Evolutionary conservation across 2,329 filamentous ascomycete genomes (phyloP).

Genomic region (Claviceps digitariae): DNA sequence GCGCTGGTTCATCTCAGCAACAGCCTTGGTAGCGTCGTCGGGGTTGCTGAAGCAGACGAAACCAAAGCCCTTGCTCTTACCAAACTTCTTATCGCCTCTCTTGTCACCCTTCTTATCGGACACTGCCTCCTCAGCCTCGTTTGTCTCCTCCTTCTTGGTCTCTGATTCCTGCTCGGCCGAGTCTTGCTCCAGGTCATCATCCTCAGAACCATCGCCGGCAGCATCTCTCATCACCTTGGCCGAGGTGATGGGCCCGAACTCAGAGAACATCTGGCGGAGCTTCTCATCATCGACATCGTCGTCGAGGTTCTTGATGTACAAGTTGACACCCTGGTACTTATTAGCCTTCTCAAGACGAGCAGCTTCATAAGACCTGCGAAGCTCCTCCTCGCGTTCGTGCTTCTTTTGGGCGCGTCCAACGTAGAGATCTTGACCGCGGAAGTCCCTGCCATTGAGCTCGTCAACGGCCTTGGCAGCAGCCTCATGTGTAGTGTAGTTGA

Average conservation of each 20-base stretch:
- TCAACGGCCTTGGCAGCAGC: slow-evolving; percentile 77
- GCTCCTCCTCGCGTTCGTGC: slow-evolving; percentile 98
- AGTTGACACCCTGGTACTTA: slow-evolving; percentile 98
- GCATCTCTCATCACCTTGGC: slow-evolving; percentile 98
- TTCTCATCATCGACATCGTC: slow-evolving; percentile 98
- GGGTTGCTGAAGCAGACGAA: slow-evolving; percentile 99
- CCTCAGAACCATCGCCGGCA: slow-evolving; percentile 38
- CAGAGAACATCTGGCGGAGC: slow-evolving; percentile 81
- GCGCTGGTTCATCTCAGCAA: slow-evolving; percentile 99
- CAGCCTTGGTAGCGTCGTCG: slow-evolving; percentile 96
- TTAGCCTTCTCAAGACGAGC: slow-evolving; percentile 94
- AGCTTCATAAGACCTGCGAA: slow-evolving; percentile 97
- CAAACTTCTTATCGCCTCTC: slow-evolving; percentile 52
- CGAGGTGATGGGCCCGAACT: slow-evolving; percentile 91
- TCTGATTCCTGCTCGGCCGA: slow-evolving; percentile 38
- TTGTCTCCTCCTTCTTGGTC: slow-evolving; percentile 29
- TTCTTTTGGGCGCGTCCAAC: slow-evolving; percentile 99
- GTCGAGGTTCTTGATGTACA: slow-evolving; percentile 98
- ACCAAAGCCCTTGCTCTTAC: slow-evolving; percentile 99
- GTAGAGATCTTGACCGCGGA: slow-evolving; percentile 90
- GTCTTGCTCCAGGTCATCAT: slow-evolving; percentile 40
- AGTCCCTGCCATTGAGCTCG: slow-evolving; percentile 79
- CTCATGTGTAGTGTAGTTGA: slow-evolving; percentile 91
- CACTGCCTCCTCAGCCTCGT: slow-evolving; percentile 31
- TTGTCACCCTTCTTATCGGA: slow-evolving; percentile 47